Percentiles rank a stretch among this genome's conserved stretches.
These are phyloP conservation scores for Chondrus crispus DNA, from an alignment of 23 red algal species.

Conservation along the genomic window DNA sequence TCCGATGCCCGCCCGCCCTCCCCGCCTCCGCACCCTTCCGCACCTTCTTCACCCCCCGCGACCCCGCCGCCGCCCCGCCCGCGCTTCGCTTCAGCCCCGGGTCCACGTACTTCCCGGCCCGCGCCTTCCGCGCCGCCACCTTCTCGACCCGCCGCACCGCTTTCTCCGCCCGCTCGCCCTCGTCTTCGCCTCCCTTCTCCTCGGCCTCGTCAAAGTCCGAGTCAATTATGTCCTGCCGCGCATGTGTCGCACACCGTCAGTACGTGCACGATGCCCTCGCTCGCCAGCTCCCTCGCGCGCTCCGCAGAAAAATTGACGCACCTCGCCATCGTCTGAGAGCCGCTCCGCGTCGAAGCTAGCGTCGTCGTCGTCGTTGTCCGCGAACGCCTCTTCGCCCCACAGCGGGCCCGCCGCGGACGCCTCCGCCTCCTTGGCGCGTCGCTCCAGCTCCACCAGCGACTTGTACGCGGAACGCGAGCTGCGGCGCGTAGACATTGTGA, in stretches of 20 bases:
- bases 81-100: not conserved
- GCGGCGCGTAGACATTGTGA: not conserved
- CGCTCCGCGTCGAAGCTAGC: not conserved
- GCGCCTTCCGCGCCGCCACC: not conserved
- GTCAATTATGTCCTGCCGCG: slow-evolving; percentile 34
- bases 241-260: no score
- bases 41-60: no score
- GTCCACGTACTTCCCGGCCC: not conserved
- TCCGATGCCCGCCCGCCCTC: not conserved
- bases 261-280: not conserved
- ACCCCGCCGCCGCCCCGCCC: not conserved
- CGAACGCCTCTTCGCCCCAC: slow-evolving; percentile 1
- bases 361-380: slow-evolving; percentile 1
- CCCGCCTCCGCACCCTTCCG: not conserved
- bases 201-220: slow-evolving; percentile 36
- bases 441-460: slow-evolving; percentile 29
- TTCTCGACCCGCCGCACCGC: slow-evolving; percentile 4
- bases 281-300: not conserved
- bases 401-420: not conserved
- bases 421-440: slow-evolving; percentile 26
- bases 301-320: not conserved
- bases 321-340: slow-evolving; percentile 16
- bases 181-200: not conserved
- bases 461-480: slow-evolving; percentile 17
- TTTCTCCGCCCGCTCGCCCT: not conserved